Conservation (phyloP, 1,139 yeast genomes). For the Yamadazyma conglobata region DNA sequence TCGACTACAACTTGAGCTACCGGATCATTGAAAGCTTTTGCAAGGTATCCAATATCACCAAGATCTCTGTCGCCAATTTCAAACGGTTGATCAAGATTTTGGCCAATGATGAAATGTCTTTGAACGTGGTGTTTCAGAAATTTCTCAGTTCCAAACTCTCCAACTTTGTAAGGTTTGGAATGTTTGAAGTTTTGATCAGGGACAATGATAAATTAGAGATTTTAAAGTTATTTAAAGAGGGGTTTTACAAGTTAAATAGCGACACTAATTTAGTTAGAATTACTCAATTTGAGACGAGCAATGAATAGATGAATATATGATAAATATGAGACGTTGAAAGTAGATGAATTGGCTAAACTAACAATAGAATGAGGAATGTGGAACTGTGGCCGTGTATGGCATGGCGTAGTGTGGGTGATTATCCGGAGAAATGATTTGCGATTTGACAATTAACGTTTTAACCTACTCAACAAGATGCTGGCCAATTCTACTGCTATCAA, state of each 20-base stretch:
- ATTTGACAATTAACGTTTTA: no score
- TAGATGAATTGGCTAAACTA: no score
- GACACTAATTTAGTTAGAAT: conserved; percentile 17
- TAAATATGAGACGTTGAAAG: no score
- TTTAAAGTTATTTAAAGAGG: conserved; percentile 17
- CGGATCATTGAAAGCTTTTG: conserved; percentile 20
- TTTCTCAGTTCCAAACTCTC: conserved; percentile 19
- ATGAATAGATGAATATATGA: no score
- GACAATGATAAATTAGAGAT: conserved; percentile 16
- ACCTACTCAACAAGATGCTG: no score
- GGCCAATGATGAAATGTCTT: conserved; percentile 21
- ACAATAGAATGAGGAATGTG: no score
- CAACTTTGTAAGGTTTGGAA: conserved; percentile 26
- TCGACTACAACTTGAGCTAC: conserved; percentile 6
- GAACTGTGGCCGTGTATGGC: no score
- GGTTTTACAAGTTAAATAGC: conserved; percentile 18
- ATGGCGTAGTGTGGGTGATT: no score
- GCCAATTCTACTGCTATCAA: conserved; percentile 36
- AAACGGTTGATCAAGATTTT: conserved; percentile 26
- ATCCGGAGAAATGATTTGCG: no score
- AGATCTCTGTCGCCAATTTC: conserved; percentile 24
- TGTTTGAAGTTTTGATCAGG: conserved; percentile 24
- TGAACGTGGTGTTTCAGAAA: conserved; percentile 29
- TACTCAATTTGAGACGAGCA: no score
- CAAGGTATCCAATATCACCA: conserved; percentile 17